A percentile compares a stretch with the other conserved stretches of the same genome.
These are phyloP conservation scores for Epichloe amarillans DNA, from an alignment of 2,329 filamentous ascomycete genomes.

Conservation along the genomic window DNA sequence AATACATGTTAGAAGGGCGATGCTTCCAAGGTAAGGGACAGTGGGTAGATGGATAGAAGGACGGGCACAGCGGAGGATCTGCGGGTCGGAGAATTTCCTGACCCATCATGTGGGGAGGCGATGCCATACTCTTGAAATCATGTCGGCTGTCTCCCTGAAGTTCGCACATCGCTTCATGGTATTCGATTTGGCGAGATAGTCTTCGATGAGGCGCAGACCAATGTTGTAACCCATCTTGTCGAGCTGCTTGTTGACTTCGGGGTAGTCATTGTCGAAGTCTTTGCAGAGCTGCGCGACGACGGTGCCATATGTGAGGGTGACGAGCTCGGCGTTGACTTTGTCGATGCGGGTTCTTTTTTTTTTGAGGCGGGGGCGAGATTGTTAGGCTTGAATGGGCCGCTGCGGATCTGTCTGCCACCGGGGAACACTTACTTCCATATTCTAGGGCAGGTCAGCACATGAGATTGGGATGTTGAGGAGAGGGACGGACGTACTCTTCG, in stretches of 20 bases:
- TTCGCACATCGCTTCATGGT: slow-evolving; percentile 79
- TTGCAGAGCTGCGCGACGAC: slow-evolving; percentile 94
- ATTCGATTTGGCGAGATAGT: slow-evolving; percentile 92
- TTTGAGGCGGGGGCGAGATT: slow-evolving; percentile 21
- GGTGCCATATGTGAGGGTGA: slow-evolving; percentile 94
- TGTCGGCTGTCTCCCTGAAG: slow-evolving; percentile 91
- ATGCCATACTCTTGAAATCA: slow-evolving; percentile 68
- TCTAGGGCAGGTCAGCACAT: slow-evolving; percentile 35
- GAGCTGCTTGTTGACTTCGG: slow-evolving; percentile 91
- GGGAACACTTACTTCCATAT: slow-evolving; percentile 72
- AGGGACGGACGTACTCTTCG: slow-evolving; percentile 39
- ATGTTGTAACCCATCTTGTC: slow-evolving; percentile 99
- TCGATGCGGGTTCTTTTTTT: slow-evolving; percentile 84
- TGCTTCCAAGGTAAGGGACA: neutral
- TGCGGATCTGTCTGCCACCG: neutral
- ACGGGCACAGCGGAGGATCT: neutral
- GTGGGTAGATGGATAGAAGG: neutral
- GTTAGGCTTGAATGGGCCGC: slow-evolving; percentile 14
- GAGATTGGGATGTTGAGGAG: neutral
- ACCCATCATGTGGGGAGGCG: no score
- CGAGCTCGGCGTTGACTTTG: slow-evolving; percentile 95
- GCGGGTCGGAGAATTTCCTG: neutral
- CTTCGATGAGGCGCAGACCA: slow-evolving; percentile 85
- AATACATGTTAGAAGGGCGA: neutral
- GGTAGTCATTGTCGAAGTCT: slow-evolving; percentile 88